Conservation (phyloP, 2,329 filamentous ascomycete species). For the Paraphaeosphaeria minitans region DNA sequence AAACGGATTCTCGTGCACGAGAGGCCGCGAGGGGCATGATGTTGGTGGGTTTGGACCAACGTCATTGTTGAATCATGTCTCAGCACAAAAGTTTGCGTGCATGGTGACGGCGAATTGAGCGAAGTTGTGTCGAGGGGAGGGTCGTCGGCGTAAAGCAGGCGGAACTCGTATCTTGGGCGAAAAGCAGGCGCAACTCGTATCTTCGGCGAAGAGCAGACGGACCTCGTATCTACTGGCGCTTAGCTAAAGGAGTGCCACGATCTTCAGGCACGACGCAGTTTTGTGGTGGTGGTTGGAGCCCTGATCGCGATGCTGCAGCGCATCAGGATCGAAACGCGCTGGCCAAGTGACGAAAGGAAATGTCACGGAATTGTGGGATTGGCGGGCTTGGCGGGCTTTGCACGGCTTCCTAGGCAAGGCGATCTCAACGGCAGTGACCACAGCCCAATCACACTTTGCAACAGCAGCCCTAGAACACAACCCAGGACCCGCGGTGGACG, state of each 20-base stretch:
- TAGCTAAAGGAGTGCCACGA: constrained; percentile 18
- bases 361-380: too few species aligned
- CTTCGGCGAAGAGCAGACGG: constrained; percentile 15
- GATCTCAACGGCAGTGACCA: constrained; percentile 6
- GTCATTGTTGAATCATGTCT: constrained; percentile 2
- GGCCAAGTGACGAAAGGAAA: constrained; percentile 32
- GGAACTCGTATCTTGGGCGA: constrained; percentile 8
- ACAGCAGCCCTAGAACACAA: neutral
- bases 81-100: neutral
- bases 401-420: constrained; percentile 19
- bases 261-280: constrained; percentile 21
- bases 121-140: neutral
- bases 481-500: neutral
- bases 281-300: constrained; percentile 8
- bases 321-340: constrained; percentile 16
- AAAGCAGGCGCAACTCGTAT: constrained; percentile 20
- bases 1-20: neutral
- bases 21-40: neutral
- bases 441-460: constrained; percentile 10
- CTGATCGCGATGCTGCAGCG: constrained; percentile 33
- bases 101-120: constrained; percentile 8
- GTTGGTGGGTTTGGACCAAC: neutral
- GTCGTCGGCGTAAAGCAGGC: neutral
- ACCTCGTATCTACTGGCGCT: constrained; percentile 28
- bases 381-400: constrained; percentile 24